A percentile compares a stretch with the other conserved stretches of the same genome.
These are phyloP conservation scores for Artomyces pyxidatus DNA, from an alignment of 768 basidiomycete species.

Conservation along the genomic window DNA sequence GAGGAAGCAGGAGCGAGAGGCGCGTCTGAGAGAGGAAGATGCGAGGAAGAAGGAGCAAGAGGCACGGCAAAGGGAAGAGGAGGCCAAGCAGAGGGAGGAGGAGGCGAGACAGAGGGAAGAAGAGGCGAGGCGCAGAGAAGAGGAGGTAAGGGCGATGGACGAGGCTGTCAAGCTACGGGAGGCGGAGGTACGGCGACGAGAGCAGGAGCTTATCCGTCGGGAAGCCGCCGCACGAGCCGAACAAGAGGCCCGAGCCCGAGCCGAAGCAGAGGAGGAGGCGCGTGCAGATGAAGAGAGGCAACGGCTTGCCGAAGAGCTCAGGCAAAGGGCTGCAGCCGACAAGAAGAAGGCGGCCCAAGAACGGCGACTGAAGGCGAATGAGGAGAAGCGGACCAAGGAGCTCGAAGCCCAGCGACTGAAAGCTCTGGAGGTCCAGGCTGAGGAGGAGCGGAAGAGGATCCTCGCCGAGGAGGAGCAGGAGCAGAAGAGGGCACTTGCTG, in stretches of 20 bases:
- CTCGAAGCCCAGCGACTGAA: neutral
- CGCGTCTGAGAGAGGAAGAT: slow-evolving; percentile 30
- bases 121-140: slow-evolving; percentile 25
- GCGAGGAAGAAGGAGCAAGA: slow-evolving; percentile 21
- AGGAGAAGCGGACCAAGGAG: neutral
- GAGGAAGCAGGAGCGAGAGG: neutral
- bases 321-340: neutral
- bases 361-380: neutral
- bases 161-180: slow-evolving; percentile 17
- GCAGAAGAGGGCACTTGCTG: slow-evolving; percentile 3
- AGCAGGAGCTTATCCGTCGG: slow-evolving; percentile 6
- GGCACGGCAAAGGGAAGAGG: slow-evolving; percentile 16
- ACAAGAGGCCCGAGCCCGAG: neutral
- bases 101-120: slow-evolving; percentile 14
- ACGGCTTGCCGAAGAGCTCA: neutral
- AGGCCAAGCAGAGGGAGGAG: slow-evolving; percentile 19
- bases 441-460: neutral
- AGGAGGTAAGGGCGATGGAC: slow-evolving; percentile 22
- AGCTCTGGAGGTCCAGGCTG: neutral
- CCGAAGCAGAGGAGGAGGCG: neutral
- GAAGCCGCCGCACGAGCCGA: slow-evolving; percentile 2
- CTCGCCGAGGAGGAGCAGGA: slow-evolving; percentile 4
- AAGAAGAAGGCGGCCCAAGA: neutral
- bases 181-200: slow-evolving; percentile 9
- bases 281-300: neutral